Conservation (phyloP, 2,329 filamentous ascomycete genomes). For the Penicillium sp. region DNA sequence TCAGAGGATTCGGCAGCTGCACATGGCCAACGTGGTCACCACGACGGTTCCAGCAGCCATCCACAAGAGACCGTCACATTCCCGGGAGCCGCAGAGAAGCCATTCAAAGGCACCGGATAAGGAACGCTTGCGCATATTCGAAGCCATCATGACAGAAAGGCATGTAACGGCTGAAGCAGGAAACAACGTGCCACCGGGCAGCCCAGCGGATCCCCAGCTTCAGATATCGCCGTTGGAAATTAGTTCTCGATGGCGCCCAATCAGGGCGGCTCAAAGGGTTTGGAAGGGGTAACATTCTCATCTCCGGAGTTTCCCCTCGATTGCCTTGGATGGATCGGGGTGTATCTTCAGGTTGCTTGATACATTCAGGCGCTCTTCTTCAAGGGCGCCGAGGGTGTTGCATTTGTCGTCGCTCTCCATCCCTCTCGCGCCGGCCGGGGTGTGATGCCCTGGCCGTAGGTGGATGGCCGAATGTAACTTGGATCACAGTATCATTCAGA, state of each 20-base stretch:
- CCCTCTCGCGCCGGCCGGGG: not conserved
- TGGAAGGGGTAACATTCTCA: slow-evolving; percentile 18
- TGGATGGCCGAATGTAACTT: slow-evolving; percentile 11
- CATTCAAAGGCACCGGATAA: not conserved
- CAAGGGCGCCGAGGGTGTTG: not conserved
- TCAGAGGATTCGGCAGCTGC: slow-evolving; percentile 1
- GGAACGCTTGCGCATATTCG: not conserved
- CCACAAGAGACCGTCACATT: slow-evolving; percentile 4
- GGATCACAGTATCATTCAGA: not conserved
- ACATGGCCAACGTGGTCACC: slow-evolving; percentile 14
- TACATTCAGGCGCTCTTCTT: not conserved
- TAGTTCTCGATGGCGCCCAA: slow-evolving; percentile 4
- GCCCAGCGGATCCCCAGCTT: not conserved
- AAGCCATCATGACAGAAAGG: not conserved
- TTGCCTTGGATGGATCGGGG: slow-evolving; percentile 5
- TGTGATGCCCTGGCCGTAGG: not conserved
- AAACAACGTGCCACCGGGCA: not conserved
- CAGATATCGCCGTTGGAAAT: not conserved
- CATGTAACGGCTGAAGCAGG: slow-evolving; percentile 1
- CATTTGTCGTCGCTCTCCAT: not conserved
- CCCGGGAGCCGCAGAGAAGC: not conserved
- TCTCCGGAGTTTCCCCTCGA: not conserved
- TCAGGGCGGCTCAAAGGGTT: not conserved
- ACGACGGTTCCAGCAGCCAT: not conserved
- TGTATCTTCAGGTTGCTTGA: slow-evolving; percentile 5